Evolutionary conservation across 1,284 basidiomycete genomes (phyloP).

Genomic region (Naganishia albida): DNA sequence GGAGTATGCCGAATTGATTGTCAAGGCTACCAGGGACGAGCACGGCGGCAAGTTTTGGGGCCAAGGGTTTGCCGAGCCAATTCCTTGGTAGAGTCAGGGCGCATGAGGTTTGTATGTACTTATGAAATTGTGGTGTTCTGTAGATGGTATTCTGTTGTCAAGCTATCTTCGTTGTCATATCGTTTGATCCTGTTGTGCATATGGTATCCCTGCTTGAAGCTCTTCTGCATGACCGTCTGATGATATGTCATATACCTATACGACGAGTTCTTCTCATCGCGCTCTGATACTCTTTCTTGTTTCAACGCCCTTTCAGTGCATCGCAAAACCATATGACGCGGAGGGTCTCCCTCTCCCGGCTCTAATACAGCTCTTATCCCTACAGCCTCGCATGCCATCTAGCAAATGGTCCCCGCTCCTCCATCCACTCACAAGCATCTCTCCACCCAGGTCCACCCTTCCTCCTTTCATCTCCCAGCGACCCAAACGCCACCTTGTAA

Average conservation of each 20-base stretch:
- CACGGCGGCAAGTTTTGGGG: conserved; percentile 17
- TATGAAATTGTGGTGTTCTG: neutral
- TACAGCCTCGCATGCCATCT: conserved; percentile 21
- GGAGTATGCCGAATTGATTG: conserved; percentile 5
- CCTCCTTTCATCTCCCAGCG: neutral
- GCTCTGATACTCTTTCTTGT: too few species aligned
- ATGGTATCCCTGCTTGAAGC: too few species aligned
- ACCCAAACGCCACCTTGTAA: conserved; percentile 4
- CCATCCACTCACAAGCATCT: conserved; percentile 22
- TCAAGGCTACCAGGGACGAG: conserved; percentile 6
- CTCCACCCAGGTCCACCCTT: conserved; percentile 26
- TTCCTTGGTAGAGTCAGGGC: conserved; percentile 2
- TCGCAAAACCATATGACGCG: too few species aligned
- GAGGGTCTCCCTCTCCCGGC: too few species aligned
- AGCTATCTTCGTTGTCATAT: too few species aligned
- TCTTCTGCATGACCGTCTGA: too few species aligned
- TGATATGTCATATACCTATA: too few species aligned
- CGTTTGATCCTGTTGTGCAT: too few species aligned
- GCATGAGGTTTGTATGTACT: neutral
- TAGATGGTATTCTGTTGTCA: too few species aligned
- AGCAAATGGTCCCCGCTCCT: conserved; percentile 14
- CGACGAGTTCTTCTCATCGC: too few species aligned
- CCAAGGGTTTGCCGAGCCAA: neutral
- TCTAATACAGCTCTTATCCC: too few species aligned
- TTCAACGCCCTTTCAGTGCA: too few species aligned